Conservation (phyloP, 1,284 basidiomycete genomes). For the Cutaneotrichosporon sp. region DNA sequence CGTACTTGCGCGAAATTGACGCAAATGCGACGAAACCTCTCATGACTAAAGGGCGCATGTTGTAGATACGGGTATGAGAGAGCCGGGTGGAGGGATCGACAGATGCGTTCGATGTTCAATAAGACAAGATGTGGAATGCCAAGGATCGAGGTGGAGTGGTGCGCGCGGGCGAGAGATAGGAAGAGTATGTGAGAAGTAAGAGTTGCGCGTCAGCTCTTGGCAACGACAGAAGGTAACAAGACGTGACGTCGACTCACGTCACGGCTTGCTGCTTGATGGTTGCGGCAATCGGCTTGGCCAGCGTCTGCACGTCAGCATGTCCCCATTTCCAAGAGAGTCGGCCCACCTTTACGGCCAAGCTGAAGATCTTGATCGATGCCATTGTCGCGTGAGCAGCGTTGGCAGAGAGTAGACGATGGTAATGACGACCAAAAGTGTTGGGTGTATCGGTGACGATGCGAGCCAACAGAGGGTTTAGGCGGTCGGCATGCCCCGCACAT, state of each 20-base stretch:
- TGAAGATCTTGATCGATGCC: constrained; percentile 68
- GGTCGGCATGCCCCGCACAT: neutral
- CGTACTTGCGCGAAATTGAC: constrained; percentile 69
- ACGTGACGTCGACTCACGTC: constrained; percentile 59
- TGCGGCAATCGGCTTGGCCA: constrained; percentile 79
- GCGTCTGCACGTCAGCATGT: constrained; percentile 58
- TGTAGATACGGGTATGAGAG: neutral
- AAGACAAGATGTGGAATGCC: neutral
- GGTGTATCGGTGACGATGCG: neutral
- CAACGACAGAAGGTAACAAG: neutral
- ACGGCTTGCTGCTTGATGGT: constrained; percentile 73
- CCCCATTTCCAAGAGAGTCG: neutral
- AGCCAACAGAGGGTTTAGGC: neutral
- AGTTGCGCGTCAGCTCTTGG: constrained; percentile 1
- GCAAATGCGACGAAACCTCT: constrained; percentile 71
- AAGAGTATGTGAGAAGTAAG: neutral
- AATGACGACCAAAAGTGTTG: neutral
- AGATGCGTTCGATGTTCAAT: neutral
- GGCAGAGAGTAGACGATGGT: neutral
- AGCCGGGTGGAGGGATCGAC: neutral
- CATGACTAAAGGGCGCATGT: constrained; percentile 61
- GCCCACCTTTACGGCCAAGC: constrained; percentile 63
- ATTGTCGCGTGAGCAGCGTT: constrained; percentile 47
- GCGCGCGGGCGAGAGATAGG: too few relatives aligned
- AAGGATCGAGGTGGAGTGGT: neutral